These are phyloP conservation scores for Starmerella floricola DNA, from an alignment of 805 yeast genomes.

Conservation along the genomic window DNA sequence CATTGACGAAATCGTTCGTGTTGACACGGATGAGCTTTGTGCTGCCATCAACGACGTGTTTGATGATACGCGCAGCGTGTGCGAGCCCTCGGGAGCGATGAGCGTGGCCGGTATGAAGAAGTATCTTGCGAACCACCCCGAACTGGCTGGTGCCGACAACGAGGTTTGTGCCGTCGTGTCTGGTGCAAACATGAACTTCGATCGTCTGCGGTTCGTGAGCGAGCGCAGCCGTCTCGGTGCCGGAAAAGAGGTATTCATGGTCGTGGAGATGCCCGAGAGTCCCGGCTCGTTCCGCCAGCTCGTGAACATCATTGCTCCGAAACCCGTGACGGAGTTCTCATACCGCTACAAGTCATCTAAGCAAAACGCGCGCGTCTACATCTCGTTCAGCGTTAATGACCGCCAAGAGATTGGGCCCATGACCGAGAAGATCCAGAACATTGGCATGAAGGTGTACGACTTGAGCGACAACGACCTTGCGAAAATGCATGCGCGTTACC, in stretches of 20 bases:
- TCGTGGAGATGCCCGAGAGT: constrained; percentile 78
- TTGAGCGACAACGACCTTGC: constrained; percentile 90
- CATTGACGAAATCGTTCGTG: constrained; percentile 82
- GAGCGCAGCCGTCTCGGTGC: constrained; percentile 98
- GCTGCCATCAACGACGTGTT: constrained; percentile 96
- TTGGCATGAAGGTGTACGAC: constrained; percentile 67
- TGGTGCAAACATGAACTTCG: constrained; percentile 98
- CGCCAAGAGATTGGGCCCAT: constrained; percentile 63
- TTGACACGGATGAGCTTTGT: constrained; percentile 83
- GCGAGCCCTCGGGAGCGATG: constrained; percentile 96
- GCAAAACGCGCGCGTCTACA: constrained; percentile 61
- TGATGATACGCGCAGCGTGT: constrained; percentile 85
- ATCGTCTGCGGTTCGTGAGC: constrained; percentile 84
- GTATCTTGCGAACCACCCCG: constrained; percentile 48
- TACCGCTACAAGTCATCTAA: constrained; percentile 51
- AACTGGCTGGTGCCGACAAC: constrained; percentile 35
- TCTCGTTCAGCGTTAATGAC: constrained; percentile 71
- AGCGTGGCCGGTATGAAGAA: constrained; percentile 89
- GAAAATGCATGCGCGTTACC: constrained; percentile 87
- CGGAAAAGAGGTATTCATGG: constrained; percentile 87
- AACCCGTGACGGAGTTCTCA: constrained; percentile 87
- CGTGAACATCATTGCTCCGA: constrained; percentile 68
- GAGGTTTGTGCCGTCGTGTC: constrained; percentile 77
- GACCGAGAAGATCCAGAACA: constrained; percentile 42
- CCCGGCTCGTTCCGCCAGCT: constrained; percentile 82